Evolutionary conservation across 805 yeast genomes (phyloP).

Genomic region (Pichia scutulata): DNA sequence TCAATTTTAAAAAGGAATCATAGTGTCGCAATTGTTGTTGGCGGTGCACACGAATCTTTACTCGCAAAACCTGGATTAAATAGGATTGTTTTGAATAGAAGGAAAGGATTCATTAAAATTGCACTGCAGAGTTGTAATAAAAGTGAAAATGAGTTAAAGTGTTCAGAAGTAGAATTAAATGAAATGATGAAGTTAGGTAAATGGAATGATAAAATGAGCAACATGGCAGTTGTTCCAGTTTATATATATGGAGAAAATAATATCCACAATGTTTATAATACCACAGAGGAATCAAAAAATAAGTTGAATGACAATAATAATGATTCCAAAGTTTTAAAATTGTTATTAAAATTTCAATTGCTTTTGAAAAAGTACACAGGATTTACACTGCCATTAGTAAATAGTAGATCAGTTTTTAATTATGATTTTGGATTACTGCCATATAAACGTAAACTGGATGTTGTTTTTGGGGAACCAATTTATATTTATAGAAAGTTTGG

Average conservation of each 20-base stretch:
- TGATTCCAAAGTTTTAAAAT: conserved; percentile 25
- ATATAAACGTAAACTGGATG: conserved; percentile 67
- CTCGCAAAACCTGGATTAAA: conserved; percentile 54
- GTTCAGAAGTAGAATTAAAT: not conserved
- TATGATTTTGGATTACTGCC: conserved; percentile 90
- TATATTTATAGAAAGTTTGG: conserved; percentile 29
- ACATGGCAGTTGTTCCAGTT: conserved; percentile 76
- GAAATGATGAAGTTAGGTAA: conserved; percentile 8
- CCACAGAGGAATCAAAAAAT: conserved; percentile 15
- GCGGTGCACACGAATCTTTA: conserved; percentile 91
- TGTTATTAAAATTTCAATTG: conserved; percentile 50
- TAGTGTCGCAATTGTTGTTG: conserved; percentile 84
- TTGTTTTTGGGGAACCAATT: conserved; percentile 64
- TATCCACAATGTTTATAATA: conserved; percentile 36
- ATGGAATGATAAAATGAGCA: conserved; percentile 34
- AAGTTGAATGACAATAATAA: conserved; percentile 6
- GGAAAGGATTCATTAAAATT: conserved; percentile 84
- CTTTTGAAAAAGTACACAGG: conserved; percentile 67
- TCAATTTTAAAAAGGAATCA: conserved; percentile 55
- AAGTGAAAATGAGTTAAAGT: not conserved
- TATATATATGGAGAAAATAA: conserved; percentile 87
- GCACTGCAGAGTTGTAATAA: conserved; percentile 52
- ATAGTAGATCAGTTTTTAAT: conserved; percentile 87
- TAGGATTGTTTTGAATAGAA: conserved; percentile 62
- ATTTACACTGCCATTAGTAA: conserved; percentile 85